phyloP scores from a whole-genome alignment of 352 stramenopile species.

The Hyaloperonospora arabidopsidis region DNA sequence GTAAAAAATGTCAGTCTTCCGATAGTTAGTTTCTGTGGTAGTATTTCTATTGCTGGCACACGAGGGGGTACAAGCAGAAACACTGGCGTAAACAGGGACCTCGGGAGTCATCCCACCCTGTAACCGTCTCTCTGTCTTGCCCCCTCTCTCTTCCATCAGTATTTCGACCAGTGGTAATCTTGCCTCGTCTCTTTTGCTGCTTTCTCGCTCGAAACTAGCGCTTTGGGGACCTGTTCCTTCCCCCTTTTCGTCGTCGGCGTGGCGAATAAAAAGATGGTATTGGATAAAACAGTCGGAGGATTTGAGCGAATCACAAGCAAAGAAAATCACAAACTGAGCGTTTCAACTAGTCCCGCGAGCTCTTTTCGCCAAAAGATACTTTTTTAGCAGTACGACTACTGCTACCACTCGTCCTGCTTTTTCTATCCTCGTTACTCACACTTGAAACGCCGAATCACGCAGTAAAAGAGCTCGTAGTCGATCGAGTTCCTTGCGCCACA shows the following conservation, averaged over 20 bases:
- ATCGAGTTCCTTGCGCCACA: slow-evolving; percentile 80
- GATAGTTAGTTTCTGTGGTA: too few relatives aligned
- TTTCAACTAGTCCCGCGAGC: not conserved
- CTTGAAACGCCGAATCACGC: slow-evolving; percentile 64
- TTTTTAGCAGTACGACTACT: not conserved
- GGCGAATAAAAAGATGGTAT: slow-evolving; percentile 6
- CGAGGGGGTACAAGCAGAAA: not conserved
- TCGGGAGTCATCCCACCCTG: too few relatives aligned
- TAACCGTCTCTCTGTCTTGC: too few relatives aligned
- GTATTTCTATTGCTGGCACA: too few relatives aligned
- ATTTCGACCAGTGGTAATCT: slow-evolving; percentile 14
- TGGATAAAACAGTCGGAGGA: slow-evolving; percentile 18
- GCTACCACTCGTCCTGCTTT: too few relatives aligned
- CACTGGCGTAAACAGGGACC: slow-evolving; percentile 2
- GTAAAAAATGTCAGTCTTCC: slow-evolving; percentile 8
- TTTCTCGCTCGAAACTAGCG: slow-evolving; percentile 28
- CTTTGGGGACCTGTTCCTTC: not conserved
- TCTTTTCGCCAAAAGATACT: not conserved
- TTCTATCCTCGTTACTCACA: slow-evolving; percentile 8
- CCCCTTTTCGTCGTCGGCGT: not conserved
- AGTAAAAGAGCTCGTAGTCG: slow-evolving; percentile 48
- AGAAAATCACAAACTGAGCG: too few relatives aligned
- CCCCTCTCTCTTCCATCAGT: not conserved
- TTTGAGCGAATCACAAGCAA: slow-evolving; percentile 23
- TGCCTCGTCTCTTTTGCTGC: slow-evolving; percentile 23